Percentiles rank a stretch among this genome's conserved stretches.
Conservation (phyloP, 257 asterid species). For the Solanum etuberosum region DNA sequence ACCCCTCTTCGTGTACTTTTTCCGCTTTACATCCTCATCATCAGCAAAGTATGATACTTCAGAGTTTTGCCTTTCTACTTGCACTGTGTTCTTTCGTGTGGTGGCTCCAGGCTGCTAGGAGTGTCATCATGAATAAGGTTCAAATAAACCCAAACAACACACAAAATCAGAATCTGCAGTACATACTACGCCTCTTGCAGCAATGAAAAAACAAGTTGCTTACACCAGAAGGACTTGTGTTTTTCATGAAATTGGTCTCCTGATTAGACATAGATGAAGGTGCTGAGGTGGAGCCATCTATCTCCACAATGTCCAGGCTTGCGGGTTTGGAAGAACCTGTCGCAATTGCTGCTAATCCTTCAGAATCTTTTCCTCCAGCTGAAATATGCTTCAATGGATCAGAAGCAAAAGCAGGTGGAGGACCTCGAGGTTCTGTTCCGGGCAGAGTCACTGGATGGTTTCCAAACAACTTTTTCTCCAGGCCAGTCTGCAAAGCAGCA, state of each 20-base stretch:
- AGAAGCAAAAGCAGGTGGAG: conserved; percentile 85
- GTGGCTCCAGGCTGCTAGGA: conserved; percentile 67
- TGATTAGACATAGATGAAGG: conserved; percentile 49
- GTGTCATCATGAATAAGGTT: neutral
- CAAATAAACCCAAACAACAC: neutral
- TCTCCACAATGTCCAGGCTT: conserved; percentile 44
- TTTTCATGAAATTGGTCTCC: conserved; percentile 41
- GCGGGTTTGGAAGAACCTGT: conserved; percentile 38
- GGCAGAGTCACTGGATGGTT: conserved; percentile 65
- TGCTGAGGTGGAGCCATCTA: conserved; percentile 45
- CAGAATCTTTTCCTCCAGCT: conserved; percentile 28
- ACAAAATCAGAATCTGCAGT: neutral
- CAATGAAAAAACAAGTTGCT: conserved; percentile 9
- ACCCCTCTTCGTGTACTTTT: conserved; percentile 88
- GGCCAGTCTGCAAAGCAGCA: conserved; percentile 54
- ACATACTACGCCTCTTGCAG: neutral
- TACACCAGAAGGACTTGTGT: conserved; percentile 64
- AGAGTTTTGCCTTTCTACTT: conserved; percentile 67
- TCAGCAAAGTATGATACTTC: conserved; percentile 74
- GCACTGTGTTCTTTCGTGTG: conserved; percentile 60
- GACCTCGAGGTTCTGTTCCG: conserved; percentile 50
- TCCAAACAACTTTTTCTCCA: conserved; percentile 83
- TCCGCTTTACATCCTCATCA: conserved; percentile 77
- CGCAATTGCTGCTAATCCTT: conserved; percentile 14
- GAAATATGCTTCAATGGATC: conserved; percentile 44